Conservation (phyloP, 148 eudicot species). For the Rhododendron griersonianum region DNA sequence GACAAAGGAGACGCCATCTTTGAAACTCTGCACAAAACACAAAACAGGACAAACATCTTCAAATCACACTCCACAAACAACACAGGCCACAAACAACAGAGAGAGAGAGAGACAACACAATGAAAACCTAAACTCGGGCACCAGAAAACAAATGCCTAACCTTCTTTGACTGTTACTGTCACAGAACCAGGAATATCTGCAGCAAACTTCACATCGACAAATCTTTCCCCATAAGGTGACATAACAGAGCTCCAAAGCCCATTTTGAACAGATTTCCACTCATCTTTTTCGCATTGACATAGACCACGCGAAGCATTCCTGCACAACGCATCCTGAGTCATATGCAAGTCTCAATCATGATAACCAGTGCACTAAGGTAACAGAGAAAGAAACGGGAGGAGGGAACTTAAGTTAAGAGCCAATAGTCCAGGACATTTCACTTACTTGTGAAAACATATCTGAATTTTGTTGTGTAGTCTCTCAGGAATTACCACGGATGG, state of each 20-base stretch:
- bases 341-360: background rate
- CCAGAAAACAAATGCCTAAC: conserved; percentile 23
- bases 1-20: conserved; percentile 72
- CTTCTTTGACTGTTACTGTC: conserved; percentile 61
- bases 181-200: conserved; percentile 75
- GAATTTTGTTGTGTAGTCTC: conserved; percentile 59
- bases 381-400: background rate
- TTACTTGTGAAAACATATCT: conserved; percentile 80
- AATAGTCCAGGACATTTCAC: conserved; percentile 12
- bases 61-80: background rate
- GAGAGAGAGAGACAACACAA: background rate
- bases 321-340: conserved; percentile 17
- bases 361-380: background rate
- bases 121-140: background rate
- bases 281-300: conserved; percentile 81
- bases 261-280: conserved; percentile 62
- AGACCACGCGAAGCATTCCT: conserved; percentile 74
- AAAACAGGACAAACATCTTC: background rate
- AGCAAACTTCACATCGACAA: conserved; percentile 72
- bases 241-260: conserved; percentile 65
- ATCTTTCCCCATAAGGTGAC: conserved; percentile 80
- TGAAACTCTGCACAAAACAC: conserved; percentile 60
- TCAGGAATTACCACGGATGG: conserved; percentile 86
- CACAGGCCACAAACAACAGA: background rate
- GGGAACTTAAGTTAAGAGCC: conserved; percentile 1